Percentiles rank a stretch among this genome's conserved stretches.
Evolutionary conservation across 2,329 filamentous ascomycete genomes (phyloP).

Genomic region (Aspergillus cejpii): DNA sequence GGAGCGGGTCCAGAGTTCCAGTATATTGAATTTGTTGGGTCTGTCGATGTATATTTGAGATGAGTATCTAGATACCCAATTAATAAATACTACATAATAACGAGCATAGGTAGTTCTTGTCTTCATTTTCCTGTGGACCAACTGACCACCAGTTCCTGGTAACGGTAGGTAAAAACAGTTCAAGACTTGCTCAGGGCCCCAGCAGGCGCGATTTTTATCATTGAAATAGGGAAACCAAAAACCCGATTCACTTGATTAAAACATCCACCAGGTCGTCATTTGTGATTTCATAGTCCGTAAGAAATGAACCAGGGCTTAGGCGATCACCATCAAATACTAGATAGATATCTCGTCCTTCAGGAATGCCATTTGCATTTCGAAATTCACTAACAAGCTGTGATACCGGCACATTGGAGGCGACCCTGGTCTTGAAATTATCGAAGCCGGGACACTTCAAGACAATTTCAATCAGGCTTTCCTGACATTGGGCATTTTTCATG

Average conservation of each 20-base stretch:
- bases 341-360: constrained; percentile 49
- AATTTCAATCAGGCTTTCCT: constrained; percentile 39
- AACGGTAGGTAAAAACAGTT: no score
- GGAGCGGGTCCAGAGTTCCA: no score
- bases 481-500: constrained; percentile 13
- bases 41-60: no score
- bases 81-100: no score
- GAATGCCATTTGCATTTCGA: constrained; percentile 49
- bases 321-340: constrained; percentile 71
- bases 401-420: constrained; percentile 48
- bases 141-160: no score
- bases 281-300: constrained; percentile 63
- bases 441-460: constrained; percentile 48
- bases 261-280: constrained; percentile 73
- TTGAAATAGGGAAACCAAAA: not conserved
- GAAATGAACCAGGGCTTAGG: constrained; percentile 53
- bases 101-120: no score
- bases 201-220: no score
- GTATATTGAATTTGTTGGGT: no score
- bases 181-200: no score
- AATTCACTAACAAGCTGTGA: constrained; percentile 58
- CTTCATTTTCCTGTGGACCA: no score
- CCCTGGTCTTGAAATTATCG: constrained; percentile 46
- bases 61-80: no score
- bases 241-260: constrained; percentile 48